A percentile compares a stretch with the other conserved stretches of the same genome.
Conservation (phyloP, 140 eudicot genomes). For the Cichorium intybus region DNA sequence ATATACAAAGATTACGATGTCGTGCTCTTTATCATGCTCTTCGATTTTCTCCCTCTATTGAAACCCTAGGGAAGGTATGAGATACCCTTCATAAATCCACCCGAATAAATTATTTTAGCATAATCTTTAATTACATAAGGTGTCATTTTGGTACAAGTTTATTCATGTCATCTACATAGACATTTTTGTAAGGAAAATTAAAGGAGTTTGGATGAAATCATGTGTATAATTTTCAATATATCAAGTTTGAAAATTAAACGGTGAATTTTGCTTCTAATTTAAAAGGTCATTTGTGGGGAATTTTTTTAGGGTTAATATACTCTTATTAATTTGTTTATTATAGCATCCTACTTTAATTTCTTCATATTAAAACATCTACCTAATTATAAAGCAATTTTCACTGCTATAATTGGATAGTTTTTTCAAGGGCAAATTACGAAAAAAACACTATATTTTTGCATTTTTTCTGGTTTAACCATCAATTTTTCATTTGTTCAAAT, state of each 20-base stretch:
- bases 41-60: conserved; percentile 79
- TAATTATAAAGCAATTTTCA: too few species aligned
- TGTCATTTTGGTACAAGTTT: background rate
- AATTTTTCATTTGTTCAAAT: too few species aligned
- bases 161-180: background rate
- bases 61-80: conserved; percentile 82
- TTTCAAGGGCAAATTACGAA: too few species aligned
- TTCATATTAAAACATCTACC: background rate
- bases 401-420: too few species aligned
- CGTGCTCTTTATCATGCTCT: conserved; percentile 89
- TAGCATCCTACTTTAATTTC: background rate
- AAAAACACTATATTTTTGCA: too few species aligned
- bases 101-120: conserved; percentile 8
- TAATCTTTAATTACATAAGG: background rate
- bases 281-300: too few species aligned
- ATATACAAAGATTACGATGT: conserved; percentile 91
- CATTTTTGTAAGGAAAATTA: background rate
- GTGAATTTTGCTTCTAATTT: background rate
- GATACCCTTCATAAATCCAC: conserved; percentile 4
- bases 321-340: too few species aligned
- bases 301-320: background rate
- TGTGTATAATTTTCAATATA: background rate
- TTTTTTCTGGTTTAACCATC: too few species aligned
- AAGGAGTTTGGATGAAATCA: conserved; percentile 15
- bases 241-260: conserved; percentile 14